Base-by-base conservation (phyloP, 192 early-diverging fungal species). In the Linnemannia exigua region DNA sequence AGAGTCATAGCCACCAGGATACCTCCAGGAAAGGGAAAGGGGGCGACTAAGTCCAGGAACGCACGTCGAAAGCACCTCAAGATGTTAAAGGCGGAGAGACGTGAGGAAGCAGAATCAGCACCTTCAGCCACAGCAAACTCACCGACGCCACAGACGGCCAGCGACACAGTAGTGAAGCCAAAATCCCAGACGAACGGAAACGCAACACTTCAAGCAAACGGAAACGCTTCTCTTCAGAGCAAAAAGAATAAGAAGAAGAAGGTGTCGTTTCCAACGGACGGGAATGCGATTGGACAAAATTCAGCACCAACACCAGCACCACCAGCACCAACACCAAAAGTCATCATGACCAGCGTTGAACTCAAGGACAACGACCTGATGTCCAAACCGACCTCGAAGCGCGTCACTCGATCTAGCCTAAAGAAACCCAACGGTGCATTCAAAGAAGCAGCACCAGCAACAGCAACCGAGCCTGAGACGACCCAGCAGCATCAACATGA, bases 321-420 rank as follows among this genome's bases (percentile, higher is more conserved):
- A 1, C 9, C 25, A 16, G 46, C 38, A 12, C 7, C 66, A 8
- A 7, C 72, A 35, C 69, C 82, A 22, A 86, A 86, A n/a, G 51
- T 86, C 20, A 19, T 80, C n/a, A 79, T 86, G 74, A 86, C 84
- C 14, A 77, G 74, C 9, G 75, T 80, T 17, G 70, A 72, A 5
- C 70, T 86, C 20, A 28, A 71, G 33, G 84, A 85, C 52, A 6
- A n/a, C 5, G 63, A 63, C 1, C 19, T 22, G 31, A 66, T 52
- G 17, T 31, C 31, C 11, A 78, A 35, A 44, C 47, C 37, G 66
- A 16, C 14, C 25, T 5, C 28, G 3, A 76, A 78, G 33, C 35
- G 71, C 20, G 68, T 41, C 58, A 28, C 61, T 9, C 70, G 61
- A 31, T 76, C 58, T 35, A 82, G n/a, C 2, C 77, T 72, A 44